A percentile compares a stretch with the other conserved stretches of the same genome.
Conservation (phyloP, 2,329 filamentous ascomycete genomes). For the Aspergillus hiratsukae region DNA sequence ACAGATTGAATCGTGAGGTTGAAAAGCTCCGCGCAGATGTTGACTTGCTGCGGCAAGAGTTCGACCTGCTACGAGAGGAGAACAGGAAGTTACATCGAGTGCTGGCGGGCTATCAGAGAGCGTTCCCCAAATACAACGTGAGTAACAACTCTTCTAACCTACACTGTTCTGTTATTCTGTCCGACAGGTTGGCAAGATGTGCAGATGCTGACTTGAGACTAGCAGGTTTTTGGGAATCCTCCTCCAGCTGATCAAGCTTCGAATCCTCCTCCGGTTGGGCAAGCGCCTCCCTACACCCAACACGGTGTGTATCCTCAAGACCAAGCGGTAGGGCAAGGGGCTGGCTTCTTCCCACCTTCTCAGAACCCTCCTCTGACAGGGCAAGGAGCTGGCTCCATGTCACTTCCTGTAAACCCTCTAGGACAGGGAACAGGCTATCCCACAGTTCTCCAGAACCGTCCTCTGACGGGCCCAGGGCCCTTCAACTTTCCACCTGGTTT, state of each 20-base stretch:
- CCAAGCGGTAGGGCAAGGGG: neutral
- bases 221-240: neutral
- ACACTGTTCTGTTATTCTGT: neutral
- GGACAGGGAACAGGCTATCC: too few relatives aligned
- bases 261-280: neutral
- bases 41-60: neutral
- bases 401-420: too few relatives aligned
- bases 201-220: neutral
- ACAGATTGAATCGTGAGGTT: neutral
- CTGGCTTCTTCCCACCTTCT: neutral
- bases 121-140: neutral
- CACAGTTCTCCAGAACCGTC: neutral
- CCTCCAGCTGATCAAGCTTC: neutral
- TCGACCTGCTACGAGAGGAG: neutral
- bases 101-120: neutral
- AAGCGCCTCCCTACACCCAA: neutral
- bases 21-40: constrained; percentile 4
- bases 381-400: neutral
- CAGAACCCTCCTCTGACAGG: neutral
- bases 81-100: neutral
- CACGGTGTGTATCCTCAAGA: neutral
- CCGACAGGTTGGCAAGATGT: too few relatives aligned
- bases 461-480: neutral
- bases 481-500: neutral
- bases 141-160: neutral